Evolutionary conservation across 1,284 basidiomycete species (phyloP).

Genomic region (Malassezia pachydermatis): DNA sequence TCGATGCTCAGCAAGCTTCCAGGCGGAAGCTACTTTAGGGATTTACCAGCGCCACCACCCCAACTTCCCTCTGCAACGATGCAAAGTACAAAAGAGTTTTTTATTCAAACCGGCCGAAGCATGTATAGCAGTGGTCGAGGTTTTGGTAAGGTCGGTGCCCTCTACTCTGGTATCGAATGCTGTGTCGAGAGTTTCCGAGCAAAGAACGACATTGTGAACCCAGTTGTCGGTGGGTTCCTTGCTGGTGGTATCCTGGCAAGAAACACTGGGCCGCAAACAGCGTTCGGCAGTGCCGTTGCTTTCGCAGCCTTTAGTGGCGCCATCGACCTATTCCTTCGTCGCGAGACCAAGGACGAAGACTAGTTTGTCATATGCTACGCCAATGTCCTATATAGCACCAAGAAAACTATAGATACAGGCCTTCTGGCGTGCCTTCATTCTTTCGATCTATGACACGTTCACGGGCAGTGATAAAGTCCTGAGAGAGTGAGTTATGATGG

Average conservation of each 20-base stretch:
- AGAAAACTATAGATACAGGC: conserved; percentile 25
- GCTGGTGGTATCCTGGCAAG: conserved; percentile 42
- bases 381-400: neutral
- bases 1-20: conserved; percentile 12
- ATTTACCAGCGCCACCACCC: conserved; percentile 12
- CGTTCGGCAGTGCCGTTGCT: conserved; percentile 38
- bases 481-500: neutral
- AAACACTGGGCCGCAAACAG: conserved; percentile 39
- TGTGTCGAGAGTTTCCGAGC: conserved; percentile 66
- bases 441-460: conserved; percentile 46
- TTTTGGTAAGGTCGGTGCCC: conserved; percentile 84
- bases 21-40: conserved; percentile 1
- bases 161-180: conserved; percentile 90
- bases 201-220: conserved; percentile 44
- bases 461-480: conserved; percentile 42
- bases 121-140: conserved; percentile 86
- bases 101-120: conserved; percentile 85
- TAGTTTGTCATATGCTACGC: conserved; percentile 5
- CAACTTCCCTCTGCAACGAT: conserved; percentile 24
- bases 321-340: conserved; percentile 42
- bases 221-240: conserved; percentile 35
- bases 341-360: conserved; percentile 31
- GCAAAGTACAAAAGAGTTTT: conserved; percentile 73
- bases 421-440: conserved; percentile 43
- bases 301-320: conserved; percentile 46